phyloP scores from a whole-genome alignment of 2,329 filamentous ascomycete species.

The Xylariaceae sp. region DNA sequence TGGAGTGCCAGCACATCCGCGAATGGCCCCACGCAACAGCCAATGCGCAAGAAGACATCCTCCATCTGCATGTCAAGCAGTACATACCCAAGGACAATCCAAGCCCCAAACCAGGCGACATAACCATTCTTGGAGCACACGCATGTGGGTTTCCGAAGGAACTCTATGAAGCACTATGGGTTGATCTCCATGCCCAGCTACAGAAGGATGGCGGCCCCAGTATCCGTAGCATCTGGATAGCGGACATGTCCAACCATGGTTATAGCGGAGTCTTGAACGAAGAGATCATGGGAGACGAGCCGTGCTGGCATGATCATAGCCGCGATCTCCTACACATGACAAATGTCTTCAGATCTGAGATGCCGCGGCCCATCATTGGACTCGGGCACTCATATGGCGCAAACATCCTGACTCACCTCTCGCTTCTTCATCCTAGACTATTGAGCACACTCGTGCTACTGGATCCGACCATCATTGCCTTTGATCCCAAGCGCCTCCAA shows the following conservation, averaged over 20 bases:
- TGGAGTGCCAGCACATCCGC: constrained; percentile 74
- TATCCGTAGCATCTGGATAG: constrained; percentile 83
- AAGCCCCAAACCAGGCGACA: constrained; percentile 64
- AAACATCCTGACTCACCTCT: constrained; percentile 65
- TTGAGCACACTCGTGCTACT: constrained; percentile 71
- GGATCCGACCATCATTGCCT: constrained; percentile 72
- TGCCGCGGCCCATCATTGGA: constrained; percentile 78
- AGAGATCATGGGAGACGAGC: constrained; percentile 73
- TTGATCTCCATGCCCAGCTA: constrained; percentile 59
- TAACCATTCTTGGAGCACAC: constrained; percentile 83
- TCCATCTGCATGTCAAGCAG: constrained; percentile 78
- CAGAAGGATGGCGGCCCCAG: constrained; percentile 41
- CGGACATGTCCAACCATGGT: constrained; percentile 84
- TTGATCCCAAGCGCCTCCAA: constrained; percentile 36
- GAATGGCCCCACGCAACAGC: constrained; percentile 74
- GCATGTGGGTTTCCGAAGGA: constrained; percentile 97
- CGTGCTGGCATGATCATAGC: constrained; percentile 80
- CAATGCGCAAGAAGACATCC: constrained; percentile 67
- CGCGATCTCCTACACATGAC: constrained; percentile 81
- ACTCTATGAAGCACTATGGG: constrained; percentile 88
- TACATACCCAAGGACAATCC: constrained; percentile 74
- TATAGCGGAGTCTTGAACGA: constrained; percentile 76
- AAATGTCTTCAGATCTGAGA: constrained; percentile 74
- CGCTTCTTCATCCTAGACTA: constrained; percentile 76
- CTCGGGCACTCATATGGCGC: constrained; percentile 89